Conservation (phyloP, 2,329 filamentous ascomycete genomes). For the Cordyceps cateniannulata region DNA sequence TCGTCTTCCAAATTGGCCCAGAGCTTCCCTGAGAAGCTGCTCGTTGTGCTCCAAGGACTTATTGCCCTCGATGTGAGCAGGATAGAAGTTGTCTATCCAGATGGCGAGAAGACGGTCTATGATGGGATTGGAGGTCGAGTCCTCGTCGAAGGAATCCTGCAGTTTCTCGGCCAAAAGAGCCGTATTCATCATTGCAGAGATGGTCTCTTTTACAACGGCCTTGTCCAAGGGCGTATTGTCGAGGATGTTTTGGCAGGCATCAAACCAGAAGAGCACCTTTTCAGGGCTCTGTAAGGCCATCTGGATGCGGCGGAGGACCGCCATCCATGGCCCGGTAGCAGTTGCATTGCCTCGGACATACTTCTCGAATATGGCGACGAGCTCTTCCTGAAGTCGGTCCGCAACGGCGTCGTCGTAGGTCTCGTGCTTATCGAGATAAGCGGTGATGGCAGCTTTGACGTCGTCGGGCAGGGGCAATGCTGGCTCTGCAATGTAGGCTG, state of each 20-base stretch:
- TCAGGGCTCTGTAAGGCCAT: slow-evolving; percentile 57
- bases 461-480: slow-evolving; percentile 60
- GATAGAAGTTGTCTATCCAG: slow-evolving; percentile 48
- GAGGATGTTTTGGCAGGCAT: slow-evolving; percentile 32
- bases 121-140: slow-evolving; percentile 42
- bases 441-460: slow-evolving; percentile 53
- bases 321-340: slow-evolving; percentile 61
- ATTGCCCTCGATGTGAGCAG: slow-evolving; percentile 30
- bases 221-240: slow-evolving; percentile 55
- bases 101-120: slow-evolving; percentile 49
- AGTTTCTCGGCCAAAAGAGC: slow-evolving; percentile 56
- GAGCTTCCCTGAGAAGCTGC: slow-evolving; percentile 42
- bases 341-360: slow-evolving; percentile 50
- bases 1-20: slow-evolving; percentile 59
- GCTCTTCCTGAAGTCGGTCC: slow-evolving; percentile 69
- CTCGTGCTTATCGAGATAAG: slow-evolving; percentile 62
- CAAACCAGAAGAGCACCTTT: slow-evolving; percentile 66
- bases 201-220: slow-evolving; percentile 55
- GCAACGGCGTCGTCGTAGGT: slow-evolving; percentile 60
- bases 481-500: slow-evolving; percentile 41
- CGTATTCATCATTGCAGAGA: slow-evolving; percentile 58
- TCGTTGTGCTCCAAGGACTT: slow-evolving; percentile 39
- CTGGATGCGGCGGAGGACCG: slow-evolving; percentile 57
- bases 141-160: slow-evolving; percentile 35
- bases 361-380: slow-evolving; percentile 60